Conservation (phyloP, 176 grass and related monocot species). For the Triticum dicoccoides region DNA sequence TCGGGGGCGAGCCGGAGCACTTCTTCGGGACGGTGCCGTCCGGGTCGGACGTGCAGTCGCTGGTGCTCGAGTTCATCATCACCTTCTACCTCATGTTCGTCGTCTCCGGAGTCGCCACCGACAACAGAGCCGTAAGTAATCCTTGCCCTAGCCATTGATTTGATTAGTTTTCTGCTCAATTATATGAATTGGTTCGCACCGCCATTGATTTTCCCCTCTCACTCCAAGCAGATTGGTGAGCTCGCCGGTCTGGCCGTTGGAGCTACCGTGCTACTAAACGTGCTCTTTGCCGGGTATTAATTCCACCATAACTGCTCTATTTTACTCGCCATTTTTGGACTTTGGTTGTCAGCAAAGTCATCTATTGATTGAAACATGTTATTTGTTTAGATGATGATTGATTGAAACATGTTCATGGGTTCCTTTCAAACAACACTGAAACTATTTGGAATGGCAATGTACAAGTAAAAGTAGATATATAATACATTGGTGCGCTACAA, state of each 20-base stretch:
- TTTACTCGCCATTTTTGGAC: neutral
- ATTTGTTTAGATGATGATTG: neutral
- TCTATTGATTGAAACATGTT: neutral
- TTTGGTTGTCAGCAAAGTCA: neutral
- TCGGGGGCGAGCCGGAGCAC: conserved; percentile 45
- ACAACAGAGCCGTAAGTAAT: conserved; percentile 74
- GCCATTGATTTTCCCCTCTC: neutral
- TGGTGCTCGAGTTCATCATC: conserved; percentile 89
- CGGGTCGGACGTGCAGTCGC: conserved; percentile 63
- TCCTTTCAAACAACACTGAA: neutral
- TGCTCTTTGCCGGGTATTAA: conserved; percentile 55
- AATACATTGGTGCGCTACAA: too few species aligned
- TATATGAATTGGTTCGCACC: too few species aligned
- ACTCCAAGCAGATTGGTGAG: conserved; percentile 60
- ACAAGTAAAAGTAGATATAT: too few species aligned
- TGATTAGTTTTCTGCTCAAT: neutral
- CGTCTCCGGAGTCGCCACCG: conserved; percentile 90
- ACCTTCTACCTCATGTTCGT: conserved; percentile 96
- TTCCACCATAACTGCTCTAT: neutral
- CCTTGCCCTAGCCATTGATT: neutral
- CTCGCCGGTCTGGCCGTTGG: conserved; percentile 80
- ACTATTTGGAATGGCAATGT: too few species aligned
- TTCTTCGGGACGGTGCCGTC: conserved; percentile 75
- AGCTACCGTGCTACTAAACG: conserved; percentile 67
- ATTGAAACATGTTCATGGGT: neutral